A percentile compares a stretch with the other conserved stretches of the same genome.
These are phyloP conservation scores for Monilinia fructigena DNA, from an alignment of 2,329 filamentous ascomycete species.

Conservation along the genomic window DNA sequence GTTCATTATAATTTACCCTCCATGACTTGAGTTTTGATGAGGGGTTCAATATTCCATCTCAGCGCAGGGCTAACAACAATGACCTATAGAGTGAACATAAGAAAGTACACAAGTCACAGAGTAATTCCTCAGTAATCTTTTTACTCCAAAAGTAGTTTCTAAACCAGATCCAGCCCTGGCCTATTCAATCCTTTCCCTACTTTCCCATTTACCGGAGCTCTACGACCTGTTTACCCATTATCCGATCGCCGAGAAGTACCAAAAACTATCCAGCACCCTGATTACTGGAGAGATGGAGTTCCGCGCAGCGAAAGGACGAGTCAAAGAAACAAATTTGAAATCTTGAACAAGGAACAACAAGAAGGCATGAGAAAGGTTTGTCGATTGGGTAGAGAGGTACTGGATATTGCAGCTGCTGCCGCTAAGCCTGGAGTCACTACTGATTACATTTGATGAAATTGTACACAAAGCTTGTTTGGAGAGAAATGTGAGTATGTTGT, in stretches of 20 bases:
- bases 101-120: slow-evolving; percentile 75
- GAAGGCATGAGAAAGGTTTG: slow-evolving; percentile 91
- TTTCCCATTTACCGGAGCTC: slow-evolving; percentile 75
- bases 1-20: background rate
- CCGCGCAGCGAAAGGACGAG: slow-evolving; percentile 58
- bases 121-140: slow-evolving; percentile 70
- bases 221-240: slow-evolving; percentile 86
- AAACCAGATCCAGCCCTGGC: slow-evolving; percentile 85
- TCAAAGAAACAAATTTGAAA: slow-evolving; percentile 75
- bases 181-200: slow-evolving; percentile 89
- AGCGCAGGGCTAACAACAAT: slow-evolving; percentile 9
- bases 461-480: slow-evolving; percentile 95
- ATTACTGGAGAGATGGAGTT: slow-evolving; percentile 84
- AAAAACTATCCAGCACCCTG: slow-evolving; percentile 76
- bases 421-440: slow-evolving; percentile 90
- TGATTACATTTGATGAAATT: slow-evolving; percentile 91
- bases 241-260: slow-evolving; percentile 72
- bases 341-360: slow-evolving; percentile 76
- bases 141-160: slow-evolving; percentile 81
- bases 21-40: background rate
- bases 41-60: slow-evolving; percentile 20
- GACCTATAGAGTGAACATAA: slow-evolving; percentile 73
- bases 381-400: slow-evolving; percentile 79
- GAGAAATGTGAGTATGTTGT: slow-evolving; percentile 67
- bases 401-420: slow-evolving; percentile 85